These are phyloP conservation scores for Magnusiomyces sp. DNA, from an alignment of 1,139 yeast genomes.

Conservation along the genomic window DNA sequence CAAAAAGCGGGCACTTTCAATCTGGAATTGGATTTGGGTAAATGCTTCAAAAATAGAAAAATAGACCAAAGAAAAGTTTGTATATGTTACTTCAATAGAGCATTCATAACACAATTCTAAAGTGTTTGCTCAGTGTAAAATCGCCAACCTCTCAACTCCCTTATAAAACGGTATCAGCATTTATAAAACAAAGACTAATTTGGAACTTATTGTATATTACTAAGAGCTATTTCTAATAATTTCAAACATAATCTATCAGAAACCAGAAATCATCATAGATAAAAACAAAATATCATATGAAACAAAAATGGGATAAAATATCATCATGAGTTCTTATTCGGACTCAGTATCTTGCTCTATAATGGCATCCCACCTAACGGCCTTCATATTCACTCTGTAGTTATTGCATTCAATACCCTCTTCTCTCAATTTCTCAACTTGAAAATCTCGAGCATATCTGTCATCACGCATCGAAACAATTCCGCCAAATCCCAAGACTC, in stretches of 20 bases:
- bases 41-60: too few species aligned
- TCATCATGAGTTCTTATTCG: background rate
- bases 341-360: conserved; percentile 16
- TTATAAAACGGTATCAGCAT: background rate
- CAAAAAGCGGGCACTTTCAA: too few species aligned
- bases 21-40: too few species aligned
- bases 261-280: too few species aligned
- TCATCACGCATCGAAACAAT: conserved; percentile 44
- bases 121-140: too few species aligned
- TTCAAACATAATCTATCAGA: too few species aligned
- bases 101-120: too few species aligned
- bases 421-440: conserved; percentile 37
- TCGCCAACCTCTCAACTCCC: background rate
- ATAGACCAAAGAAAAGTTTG: too few species aligned
- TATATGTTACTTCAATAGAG: too few species aligned
- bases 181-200: background rate
- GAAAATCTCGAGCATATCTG: conserved; percentile 38
- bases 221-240: too few species aligned
- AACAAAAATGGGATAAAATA: background rate
- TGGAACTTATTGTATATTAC: background rate
- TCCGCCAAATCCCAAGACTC: conserved; percentile 59
- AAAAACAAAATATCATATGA: background rate
- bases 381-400: conserved; percentile 38
- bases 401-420: conserved; percentile 43
- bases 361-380: conserved; percentile 62